A percentile compares a stretch with the other conserved stretches of the same genome.
phyloP scores from a whole-genome alignment of 2,329 filamentous ascomycete species.

The Penicillium verrucosum region DNA sequence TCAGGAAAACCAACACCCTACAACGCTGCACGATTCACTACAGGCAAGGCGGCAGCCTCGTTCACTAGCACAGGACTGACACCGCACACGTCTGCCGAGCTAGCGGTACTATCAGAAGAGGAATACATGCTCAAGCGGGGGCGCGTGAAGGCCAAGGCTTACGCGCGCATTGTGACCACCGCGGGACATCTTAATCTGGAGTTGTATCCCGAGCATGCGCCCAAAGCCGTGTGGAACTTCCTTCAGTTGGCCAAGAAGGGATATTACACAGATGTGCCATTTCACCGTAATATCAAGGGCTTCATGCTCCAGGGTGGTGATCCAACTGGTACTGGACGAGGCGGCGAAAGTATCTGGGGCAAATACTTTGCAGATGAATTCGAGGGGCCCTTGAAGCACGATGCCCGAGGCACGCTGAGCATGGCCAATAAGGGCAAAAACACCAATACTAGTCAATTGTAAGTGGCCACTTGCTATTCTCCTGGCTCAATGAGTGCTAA shows the following conservation, averaged over 20 bases:
- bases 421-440: slow-evolving; percentile 99
- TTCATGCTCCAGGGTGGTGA: slow-evolving; percentile 99
- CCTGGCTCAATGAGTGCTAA: not conserved
- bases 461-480: slow-evolving; percentile 19
- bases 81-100: slow-evolving; percentile 81
- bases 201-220: slow-evolving; percentile 84
- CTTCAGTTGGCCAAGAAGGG: slow-evolving; percentile 81
- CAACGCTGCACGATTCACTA: slow-evolving; percentile 88
- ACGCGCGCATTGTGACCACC: slow-evolving; percentile 83
- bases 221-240: slow-evolving; percentile 96
- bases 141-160: slow-evolving; percentile 84
- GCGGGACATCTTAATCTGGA: slow-evolving; percentile 83
- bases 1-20: slow-evolving; percentile 54
- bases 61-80: slow-evolving; percentile 95
- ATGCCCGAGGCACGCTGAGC: slow-evolving; percentile 71
- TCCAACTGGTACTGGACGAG: slow-evolving; percentile 84
- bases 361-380: slow-evolving; percentile 94
- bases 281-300: slow-evolving; percentile 89
- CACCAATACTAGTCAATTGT: slow-evolving; percentile 89
- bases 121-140: slow-evolving; percentile 94
- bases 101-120: slow-evolving; percentile 84
- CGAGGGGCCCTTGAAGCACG: slow-evolving; percentile 82
- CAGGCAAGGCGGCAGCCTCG: slow-evolving; percentile 83
- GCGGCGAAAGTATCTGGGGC: slow-evolving; percentile 88
- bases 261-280: slow-evolving; percentile 79